Evolutionary conservation across 2,329 filamentous ascomycete genomes (phyloP).

Genomic region (Cordyceps pruinosa): DNA sequence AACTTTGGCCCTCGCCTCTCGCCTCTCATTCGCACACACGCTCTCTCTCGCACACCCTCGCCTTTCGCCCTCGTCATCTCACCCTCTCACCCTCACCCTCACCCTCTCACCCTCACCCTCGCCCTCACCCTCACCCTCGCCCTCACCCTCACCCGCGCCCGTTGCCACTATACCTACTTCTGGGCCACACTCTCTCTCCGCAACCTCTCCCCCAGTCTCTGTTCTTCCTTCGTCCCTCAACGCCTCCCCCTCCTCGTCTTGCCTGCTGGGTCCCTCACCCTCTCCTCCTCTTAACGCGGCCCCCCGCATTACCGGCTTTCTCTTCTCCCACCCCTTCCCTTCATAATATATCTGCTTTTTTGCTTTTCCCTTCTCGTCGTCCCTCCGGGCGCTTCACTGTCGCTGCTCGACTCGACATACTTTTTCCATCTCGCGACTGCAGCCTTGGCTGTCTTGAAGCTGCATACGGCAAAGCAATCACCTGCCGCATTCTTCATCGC

Average conservation of each 20-base stretch:
- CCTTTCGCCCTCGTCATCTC: too few relatives aligned
- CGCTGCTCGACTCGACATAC: not conserved
- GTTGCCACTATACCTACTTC: not conserved
- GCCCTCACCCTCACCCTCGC: not conserved
- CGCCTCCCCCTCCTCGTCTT: not conserved
- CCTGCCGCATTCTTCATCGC: not conserved
- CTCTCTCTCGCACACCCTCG: not conserved
- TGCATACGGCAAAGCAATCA: not conserved
- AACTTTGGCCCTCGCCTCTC: not conserved
- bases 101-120: not conserved
- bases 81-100: not conserved
- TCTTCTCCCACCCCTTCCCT: not conserved
- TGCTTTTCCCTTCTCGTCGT: constrained; percentile 6
- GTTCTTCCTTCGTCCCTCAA: not conserved
- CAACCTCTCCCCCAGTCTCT: not conserved
- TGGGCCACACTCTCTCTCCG: not conserved
- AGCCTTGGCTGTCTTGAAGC: not conserved
- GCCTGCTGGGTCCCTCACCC: not conserved
- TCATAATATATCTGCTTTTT: not conserved
- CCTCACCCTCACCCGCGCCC: not conserved
- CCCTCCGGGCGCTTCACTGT: not conserved
- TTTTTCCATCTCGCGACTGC: not conserved
- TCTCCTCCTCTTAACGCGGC: not conserved
- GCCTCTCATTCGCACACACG: not conserved
- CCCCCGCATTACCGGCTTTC: not conserved